A percentile compares a stretch with the other conserved stretches of the same genome.
Conservation (phyloP, 1,139 yeast genomes). For the Starmera stellimalicola region DNA sequence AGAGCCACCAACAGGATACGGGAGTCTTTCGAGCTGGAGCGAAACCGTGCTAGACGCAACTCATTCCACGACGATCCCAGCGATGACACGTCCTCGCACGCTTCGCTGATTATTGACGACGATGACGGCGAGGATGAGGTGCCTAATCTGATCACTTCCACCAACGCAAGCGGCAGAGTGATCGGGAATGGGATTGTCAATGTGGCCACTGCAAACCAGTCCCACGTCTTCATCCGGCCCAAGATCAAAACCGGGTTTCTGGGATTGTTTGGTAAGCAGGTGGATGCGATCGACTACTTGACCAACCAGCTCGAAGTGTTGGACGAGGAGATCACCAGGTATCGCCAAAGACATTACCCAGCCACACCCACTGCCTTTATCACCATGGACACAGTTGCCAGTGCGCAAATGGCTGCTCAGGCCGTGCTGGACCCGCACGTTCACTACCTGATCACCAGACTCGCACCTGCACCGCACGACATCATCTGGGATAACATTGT, state of each 20-base stretch:
- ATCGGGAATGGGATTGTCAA: constrained; percentile 16
- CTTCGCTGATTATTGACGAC: constrained; percentile 1
- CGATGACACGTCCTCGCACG: constrained; percentile 13
- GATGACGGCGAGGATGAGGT: constrained; percentile 11
- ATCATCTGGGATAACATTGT: constrained; percentile 70
- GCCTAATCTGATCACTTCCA: no score
- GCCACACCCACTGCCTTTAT: constrained; percentile 70
- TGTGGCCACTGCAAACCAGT: constrained; percentile 8
- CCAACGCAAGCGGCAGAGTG: constrained; percentile 2
- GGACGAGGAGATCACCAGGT: constrained; percentile 50
- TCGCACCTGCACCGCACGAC: constrained; percentile 80
- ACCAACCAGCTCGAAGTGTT: constrained; percentile 48
- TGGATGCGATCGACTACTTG: constrained; percentile 58
- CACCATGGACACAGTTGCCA: constrained; percentile 77
- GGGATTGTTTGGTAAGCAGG: constrained; percentile 45
- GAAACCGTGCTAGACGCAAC: constrained; percentile 16
- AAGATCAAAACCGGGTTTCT: constrained; percentile 38
- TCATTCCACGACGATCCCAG: constrained; percentile 9
- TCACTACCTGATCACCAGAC: constrained; percentile 54
- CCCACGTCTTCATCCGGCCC: constrained; percentile 39
- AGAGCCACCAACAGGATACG: constrained; percentile 11
- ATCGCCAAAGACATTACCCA: constrained; percentile 53
- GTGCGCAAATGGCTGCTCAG: constrained; percentile 83
- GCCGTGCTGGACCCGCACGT: constrained; percentile 73
- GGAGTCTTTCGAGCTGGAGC: constrained; percentile 18